Percentiles rank a stretch among this genome's conserved stretches.
phyloP scores from a whole-genome alignment of 441 rosid species.

The Arabidopsis lyrata region DNA sequence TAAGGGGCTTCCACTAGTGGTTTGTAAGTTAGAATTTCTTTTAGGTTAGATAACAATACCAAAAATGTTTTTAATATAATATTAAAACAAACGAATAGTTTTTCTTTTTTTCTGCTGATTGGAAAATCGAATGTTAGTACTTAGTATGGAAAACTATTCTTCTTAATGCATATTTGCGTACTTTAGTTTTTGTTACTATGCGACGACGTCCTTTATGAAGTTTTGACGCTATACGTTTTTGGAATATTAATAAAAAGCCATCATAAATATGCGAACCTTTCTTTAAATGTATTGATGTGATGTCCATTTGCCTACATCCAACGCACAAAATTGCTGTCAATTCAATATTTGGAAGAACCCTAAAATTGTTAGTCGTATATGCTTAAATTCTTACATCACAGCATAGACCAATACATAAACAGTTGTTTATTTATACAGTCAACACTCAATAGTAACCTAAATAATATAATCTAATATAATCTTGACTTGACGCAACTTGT shows the following conservation, averaged over 20 bases:
- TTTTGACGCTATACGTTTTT: conserved; percentile 12
- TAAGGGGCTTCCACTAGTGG: too few species aligned
- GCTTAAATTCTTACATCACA: too few species aligned
- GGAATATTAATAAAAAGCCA: conserved; percentile 19
- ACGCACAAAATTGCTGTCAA: neutral
- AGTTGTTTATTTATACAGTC: neutral
- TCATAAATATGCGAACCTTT: conserved; percentile 30
- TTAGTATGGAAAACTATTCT: conserved; percentile 7
- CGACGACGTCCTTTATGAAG: conserved; percentile 6
- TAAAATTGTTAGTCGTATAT: too few species aligned
- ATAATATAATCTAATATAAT: conserved; percentile 15
- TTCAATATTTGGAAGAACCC: too few species aligned
- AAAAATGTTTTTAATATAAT: too few species aligned
- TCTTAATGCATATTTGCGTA: conserved; percentile 26
- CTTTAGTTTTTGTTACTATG: conserved; percentile 13
- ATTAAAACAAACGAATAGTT: neutral
- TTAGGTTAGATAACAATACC: too few species aligned
- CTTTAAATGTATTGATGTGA: conserved; percentile 27
- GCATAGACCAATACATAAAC: neutral
- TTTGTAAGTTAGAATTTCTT: too few species aligned
- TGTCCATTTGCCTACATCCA: conserved; percentile 33
- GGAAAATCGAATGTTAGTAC: neutral
- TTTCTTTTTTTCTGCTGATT: neutral
- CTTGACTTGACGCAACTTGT: conserved; percentile 22
- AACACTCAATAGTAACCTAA: conserved; percentile 10